Evolutionary conservation across 352 stramenopile genomes (phyloP), one percentile per base, ranked within the genome.

Genomic region (Phytophthora rubi): DNA sequence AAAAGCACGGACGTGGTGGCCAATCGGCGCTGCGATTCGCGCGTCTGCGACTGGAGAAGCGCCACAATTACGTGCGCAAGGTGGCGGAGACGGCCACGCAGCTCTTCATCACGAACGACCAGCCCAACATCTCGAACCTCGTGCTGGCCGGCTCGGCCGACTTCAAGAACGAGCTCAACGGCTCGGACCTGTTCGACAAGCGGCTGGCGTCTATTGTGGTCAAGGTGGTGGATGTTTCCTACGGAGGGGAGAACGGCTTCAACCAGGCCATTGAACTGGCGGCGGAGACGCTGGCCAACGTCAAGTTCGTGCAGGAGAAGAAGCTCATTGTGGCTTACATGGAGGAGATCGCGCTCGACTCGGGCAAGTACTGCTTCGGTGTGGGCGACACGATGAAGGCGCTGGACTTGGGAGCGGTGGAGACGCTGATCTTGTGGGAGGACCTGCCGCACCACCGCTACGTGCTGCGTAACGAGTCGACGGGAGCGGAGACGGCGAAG

Each of bases 231-330:
- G 98, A 99, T 79, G 98, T 99, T n/a, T 98, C 89, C 53, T 99
- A 99, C 77, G 98, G 98, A 48, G 98, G 98, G 13, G 97, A 99
- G 74, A 99, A 99, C 70, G 98, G 98, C 6, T 99, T 99, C 85
- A 99, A 99, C 80, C 98, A 99, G 86, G 98, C 98, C 23, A 99
- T 99, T 81, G 98, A 99, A 71, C 86, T 99, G 51, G 93, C 92
- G 10, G 95, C 97, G 6, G 98, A 99, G 80, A 98, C 98, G 44
- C 82, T 99, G 6, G 80, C 96, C 5, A 98, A 98, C 73, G 98
- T 99, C 73, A 99, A 99, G 83, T 97, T 99, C 54, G 97, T 99
- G 62, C 97, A 99, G 82, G 98, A 99, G 86, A 99, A 99, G 93
- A 98, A 98, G 68, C 83, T 99, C 30, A 97, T 99, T 53, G 95